A percentile compares a stretch with the other conserved stretches of the same genome.
Evolutionary conservation across 257 asterid genomes (phyloP).

Genomic region (Eustoma russellianum): DNA sequence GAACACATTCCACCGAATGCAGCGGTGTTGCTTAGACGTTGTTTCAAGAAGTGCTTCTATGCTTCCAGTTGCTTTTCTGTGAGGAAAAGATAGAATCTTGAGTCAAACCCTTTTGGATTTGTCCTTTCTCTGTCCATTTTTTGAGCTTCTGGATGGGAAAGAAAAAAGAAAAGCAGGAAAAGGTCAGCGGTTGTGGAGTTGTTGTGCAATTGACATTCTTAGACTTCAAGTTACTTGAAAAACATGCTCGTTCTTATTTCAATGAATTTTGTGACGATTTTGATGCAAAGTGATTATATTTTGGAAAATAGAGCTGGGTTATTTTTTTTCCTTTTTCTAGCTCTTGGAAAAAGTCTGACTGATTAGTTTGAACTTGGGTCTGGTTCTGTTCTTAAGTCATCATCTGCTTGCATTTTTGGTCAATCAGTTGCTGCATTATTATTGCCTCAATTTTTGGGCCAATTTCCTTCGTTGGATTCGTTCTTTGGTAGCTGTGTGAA

Average conservation of each 20-base stretch:
- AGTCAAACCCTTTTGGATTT: conserved; percentile 16
- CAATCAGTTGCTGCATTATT: conserved; percentile 1
- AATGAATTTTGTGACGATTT: background rate
- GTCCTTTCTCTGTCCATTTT: background rate
- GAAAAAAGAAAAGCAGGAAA: too few relatives aligned
- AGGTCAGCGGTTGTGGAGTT: background rate
- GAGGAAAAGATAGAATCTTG: conserved; percentile 29
- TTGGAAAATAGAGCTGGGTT: conserved; percentile 11
- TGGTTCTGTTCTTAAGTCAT: background rate
- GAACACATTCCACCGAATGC: background rate
- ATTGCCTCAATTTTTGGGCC: conserved; percentile 5
- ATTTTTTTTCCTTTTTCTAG: conserved; percentile 2
- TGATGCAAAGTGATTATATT: conserved; percentile 23
- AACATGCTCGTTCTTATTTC: background rate
- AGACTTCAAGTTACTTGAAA: conserved; percentile 1
- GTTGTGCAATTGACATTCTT: background rate
- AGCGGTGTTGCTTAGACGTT: too few relatives aligned
- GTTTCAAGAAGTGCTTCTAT: background rate
- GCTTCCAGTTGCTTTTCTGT: conserved; percentile 4
- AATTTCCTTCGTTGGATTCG: conserved; percentile 6
- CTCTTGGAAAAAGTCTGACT: conserved; percentile 5
- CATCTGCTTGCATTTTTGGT: conserved; percentile 3
- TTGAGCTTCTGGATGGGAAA: background rate
- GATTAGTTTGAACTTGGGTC: conserved; percentile 15
- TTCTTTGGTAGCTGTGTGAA: conserved; percentile 23